Conservation (phyloP, 805 yeast species). For the Diddensiella caesifluorescens region DNA sequence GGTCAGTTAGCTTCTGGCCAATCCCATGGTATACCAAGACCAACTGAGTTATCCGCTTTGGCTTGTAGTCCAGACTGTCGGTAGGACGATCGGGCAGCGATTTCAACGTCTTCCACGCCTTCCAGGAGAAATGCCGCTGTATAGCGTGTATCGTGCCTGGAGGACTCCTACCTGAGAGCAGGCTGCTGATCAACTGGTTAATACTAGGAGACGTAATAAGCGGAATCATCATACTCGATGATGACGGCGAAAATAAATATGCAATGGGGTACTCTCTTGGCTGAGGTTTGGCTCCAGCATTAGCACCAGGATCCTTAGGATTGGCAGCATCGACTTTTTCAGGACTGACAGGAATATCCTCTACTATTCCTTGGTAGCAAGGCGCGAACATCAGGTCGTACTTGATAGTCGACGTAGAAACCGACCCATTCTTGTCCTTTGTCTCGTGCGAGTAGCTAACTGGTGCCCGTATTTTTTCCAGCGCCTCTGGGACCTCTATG, state of each 20-base stretch:
- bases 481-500: slow-evolving; percentile 23
- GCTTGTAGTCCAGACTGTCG: slow-evolving; percentile 25
- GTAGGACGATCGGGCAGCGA: slow-evolving; percentile 27
- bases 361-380: slow-evolving; percentile 14
- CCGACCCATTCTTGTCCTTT: slow-evolving; percentile 10
- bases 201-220: slow-evolving; percentile 15
- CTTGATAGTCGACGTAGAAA: slow-evolving; percentile 12
- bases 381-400: slow-evolving; percentile 30
- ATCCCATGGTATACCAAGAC: slow-evolving; percentile 89
- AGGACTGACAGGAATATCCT: slow-evolving; percentile 3
- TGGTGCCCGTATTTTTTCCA: slow-evolving; percentile 22
- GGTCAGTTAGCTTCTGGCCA: slow-evolving; percentile 81
- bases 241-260: slow-evolving; percentile 11
- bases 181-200: slow-evolving; percentile 14
- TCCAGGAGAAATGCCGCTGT: slow-evolving; percentile 31
- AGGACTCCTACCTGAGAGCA: slow-evolving; percentile 21
- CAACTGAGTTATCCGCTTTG: slow-evolving; percentile 49
- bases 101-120: slow-evolving; percentile 26
- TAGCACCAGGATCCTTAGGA: background rate
- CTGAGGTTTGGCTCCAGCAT: background rate
- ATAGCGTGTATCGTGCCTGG: slow-evolving; percentile 22
- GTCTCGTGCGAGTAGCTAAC: slow-evolving; percentile 20
- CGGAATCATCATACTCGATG: slow-evolving; percentile 14
- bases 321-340: background rate
- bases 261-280: slow-evolving; percentile 17